Percentiles rank a stretch among this genome's conserved stretches.
Evolutionary conservation across 2,329 filamentous ascomycete genomes (phyloP).

Genomic region (Teratosphaeria viscida): DNA sequence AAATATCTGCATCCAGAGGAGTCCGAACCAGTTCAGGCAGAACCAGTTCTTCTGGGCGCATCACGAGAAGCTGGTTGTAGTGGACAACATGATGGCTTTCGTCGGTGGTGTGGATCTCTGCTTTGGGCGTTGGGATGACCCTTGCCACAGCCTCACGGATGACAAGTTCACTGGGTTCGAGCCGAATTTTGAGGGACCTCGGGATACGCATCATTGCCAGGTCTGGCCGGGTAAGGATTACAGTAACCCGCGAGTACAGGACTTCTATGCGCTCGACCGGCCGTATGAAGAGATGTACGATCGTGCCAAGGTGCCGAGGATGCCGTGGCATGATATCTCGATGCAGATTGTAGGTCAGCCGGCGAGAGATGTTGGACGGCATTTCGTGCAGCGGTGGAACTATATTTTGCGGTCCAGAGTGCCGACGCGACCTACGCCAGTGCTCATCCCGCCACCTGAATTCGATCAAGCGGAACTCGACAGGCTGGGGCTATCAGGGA

Average conservation of each 20-base stretch:
- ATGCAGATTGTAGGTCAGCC: slow-evolving; percentile 98
- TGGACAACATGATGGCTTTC: slow-evolving; percentile 93
- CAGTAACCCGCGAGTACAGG: slow-evolving; percentile 87
- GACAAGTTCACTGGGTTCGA: slow-evolving; percentile 96
- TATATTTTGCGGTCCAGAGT: slow-evolving; percentile 89
- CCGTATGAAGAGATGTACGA: slow-evolving; percentile 99
- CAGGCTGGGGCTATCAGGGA: slow-evolving; percentile 77
- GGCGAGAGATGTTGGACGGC: slow-evolving; percentile 81
- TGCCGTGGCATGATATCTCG: slow-evolving; percentile 97
- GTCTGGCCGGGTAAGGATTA: slow-evolving; percentile 98
- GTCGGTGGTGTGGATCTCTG: slow-evolving; percentile 93
- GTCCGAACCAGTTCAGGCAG: slow-evolving; percentile 95
- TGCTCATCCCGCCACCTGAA: slow-evolving; percentile 86
- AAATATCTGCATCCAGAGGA: slow-evolving; percentile 91
- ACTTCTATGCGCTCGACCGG: slow-evolving; percentile 86
- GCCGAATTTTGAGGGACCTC: slow-evolving; percentile 56
- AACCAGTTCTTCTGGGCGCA: slow-evolving; percentile 99
- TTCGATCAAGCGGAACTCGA: slow-evolving; percentile 79
- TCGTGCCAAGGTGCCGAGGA: slow-evolving; percentile 73
- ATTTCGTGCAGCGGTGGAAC: slow-evolving; percentile 98
- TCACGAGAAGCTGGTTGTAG: slow-evolving; percentile 94
- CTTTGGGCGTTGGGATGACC: slow-evolving; percentile 95
- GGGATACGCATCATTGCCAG: slow-evolving; percentile 89
- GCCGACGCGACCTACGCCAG: slow-evolving; percentile 84
- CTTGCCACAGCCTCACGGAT: slow-evolving; percentile 80